These are phyloP conservation scores for Coemansia sp. DNA, from an alignment of 192 early-diverging fungal species.

Conservation along the genomic window DNA sequence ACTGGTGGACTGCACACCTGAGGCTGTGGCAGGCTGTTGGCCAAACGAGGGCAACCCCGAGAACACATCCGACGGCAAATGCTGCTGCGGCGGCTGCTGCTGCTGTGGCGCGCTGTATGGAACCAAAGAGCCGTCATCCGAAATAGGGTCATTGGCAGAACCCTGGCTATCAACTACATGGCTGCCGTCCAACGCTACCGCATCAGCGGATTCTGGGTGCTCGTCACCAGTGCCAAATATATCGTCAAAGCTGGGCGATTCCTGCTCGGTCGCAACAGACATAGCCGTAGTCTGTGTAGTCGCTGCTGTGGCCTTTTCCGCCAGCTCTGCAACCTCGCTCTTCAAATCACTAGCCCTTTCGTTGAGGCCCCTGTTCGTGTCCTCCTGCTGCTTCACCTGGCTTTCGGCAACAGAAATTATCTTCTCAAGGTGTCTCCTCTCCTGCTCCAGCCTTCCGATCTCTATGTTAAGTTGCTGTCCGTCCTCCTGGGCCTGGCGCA, in stretches of 20 bases:
- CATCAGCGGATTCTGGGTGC: constrained; percentile 16
- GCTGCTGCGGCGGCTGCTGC: constrained; percentile 12
- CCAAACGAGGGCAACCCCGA: constrained; percentile 26
- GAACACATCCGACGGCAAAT: constrained; percentile 14
- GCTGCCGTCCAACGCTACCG: constrained; percentile 21
- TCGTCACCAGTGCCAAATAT: constrained; percentile 44
- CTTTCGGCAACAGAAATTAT: constrained; percentile 15
- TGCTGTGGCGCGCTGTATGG: constrained; percentile 5
- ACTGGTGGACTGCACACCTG: constrained; percentile 8
- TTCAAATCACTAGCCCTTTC: constrained; percentile 11
- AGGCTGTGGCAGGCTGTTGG: neutral
- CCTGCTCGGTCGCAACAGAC: constrained; percentile 11
- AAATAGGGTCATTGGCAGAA: neutral
- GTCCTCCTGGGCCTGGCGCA: constrained; percentile 49
- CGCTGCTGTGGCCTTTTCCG: constrained; percentile 16
- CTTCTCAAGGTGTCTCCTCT: constrained; percentile 37
- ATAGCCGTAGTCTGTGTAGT: constrained; percentile 8
- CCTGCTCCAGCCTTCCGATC: constrained; percentile 32
- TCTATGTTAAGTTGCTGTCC: constrained; percentile 36
- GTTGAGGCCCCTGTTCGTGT: constrained; percentile 14
- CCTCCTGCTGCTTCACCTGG: constrained; percentile 34
- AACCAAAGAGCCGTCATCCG: neutral
- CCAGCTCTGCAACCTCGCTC: constrained; percentile 20
- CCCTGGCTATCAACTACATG: neutral
- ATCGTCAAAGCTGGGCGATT: constrained; percentile 53